Conservation (phyloP, 2,329 filamentous ascomycete species). For the Dendryphion nanum region DNA sequence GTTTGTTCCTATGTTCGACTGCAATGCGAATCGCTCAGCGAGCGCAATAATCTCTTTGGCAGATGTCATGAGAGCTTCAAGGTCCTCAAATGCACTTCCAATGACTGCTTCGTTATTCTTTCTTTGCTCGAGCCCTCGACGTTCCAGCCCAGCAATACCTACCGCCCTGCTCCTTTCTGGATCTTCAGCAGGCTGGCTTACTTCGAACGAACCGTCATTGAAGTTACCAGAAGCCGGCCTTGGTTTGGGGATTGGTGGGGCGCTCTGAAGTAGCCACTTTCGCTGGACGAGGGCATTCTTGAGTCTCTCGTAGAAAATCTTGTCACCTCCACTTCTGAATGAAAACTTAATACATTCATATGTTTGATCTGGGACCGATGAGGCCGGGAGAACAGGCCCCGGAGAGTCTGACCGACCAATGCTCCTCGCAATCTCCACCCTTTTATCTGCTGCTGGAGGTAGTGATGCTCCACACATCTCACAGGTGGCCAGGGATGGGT, state of each 20-base stretch:
- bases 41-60: slow-evolving; percentile 94
- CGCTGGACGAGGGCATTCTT: slow-evolving; percentile 86
- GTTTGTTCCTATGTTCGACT: slow-evolving; percentile 58
- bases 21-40: slow-evolving; percentile 79
- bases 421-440: slow-evolving; percentile 40
- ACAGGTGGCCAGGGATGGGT: slow-evolving; percentile 79
- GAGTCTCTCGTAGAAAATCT: slow-evolving; percentile 83
- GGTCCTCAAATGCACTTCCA: slow-evolving; percentile 89
- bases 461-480: slow-evolving; percentile 88
- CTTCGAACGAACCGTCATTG: slow-evolving; percentile 23
- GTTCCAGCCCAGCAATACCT: slow-evolving; percentile 89
- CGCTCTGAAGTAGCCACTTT: slow-evolving; percentile 91
- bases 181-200: slow-evolving; percentile 17
- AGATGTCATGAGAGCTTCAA: slow-evolving; percentile 95
- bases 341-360: slow-evolving; percentile 84
- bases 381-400: slow-evolving; percentile 60
- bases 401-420: slow-evolving; percentile 68
- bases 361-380: slow-evolving; percentile 55
- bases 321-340: slow-evolving; percentile 84
- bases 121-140: slow-evolving; percentile 76
- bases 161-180: slow-evolving; percentile 58
- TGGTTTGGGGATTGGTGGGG: slow-evolving; percentile 78
- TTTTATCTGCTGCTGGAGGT: slow-evolving; percentile 50
- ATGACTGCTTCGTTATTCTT: slow-evolving; percentile 94
- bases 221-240: slow-evolving; percentile 37